phyloP scores from a whole-genome alignment of 371 early-diverging fungal genomes.

The Mortierella sp. region DNA sequence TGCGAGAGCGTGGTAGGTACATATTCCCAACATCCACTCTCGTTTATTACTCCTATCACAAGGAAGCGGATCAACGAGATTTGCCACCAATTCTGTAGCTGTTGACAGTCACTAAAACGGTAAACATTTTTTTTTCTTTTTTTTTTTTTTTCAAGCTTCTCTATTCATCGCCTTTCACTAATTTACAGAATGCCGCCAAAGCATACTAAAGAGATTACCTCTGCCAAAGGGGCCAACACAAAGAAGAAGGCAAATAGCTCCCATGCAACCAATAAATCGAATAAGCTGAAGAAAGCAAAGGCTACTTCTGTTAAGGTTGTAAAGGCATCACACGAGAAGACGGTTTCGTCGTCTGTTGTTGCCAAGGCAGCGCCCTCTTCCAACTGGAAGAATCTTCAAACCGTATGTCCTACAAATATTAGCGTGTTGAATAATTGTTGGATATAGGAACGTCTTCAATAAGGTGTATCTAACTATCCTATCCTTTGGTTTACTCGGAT shows the following conservation, averaged over 20 bases:
- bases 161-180: not conserved
- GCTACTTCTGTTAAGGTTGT: conserved; percentile 3
- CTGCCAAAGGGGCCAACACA: conserved; percentile 14
- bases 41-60: too few relatives aligned
- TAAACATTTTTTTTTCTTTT: not conserved
- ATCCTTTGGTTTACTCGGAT: not conserved
- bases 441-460: too few relatives aligned
- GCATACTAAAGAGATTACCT: conserved; percentile 15
- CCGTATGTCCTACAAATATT: conserved; percentile 24
- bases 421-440: too few relatives aligned
- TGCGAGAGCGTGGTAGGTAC: too few relatives aligned
- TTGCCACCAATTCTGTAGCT: not conserved
- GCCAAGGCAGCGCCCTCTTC: conserved; percentile 63
- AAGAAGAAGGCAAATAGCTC: conserved; percentile 18
- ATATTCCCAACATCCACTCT: too few relatives aligned
- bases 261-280: conserved; percentile 20
- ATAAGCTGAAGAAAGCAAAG: conserved; percentile 23
- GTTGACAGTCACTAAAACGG: not conserved
- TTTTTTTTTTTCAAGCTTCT: not conserved
- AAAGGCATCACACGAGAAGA: conserved; percentile 18
- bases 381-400: conserved; percentile 66
- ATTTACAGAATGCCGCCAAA: conserved; percentile 17
- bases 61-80: too few relatives aligned
- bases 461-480: not conserved
- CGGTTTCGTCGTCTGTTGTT: conserved; percentile 32